Conservation (phyloP, 768 basidiomycete species). For the Russula sp. region DNA sequence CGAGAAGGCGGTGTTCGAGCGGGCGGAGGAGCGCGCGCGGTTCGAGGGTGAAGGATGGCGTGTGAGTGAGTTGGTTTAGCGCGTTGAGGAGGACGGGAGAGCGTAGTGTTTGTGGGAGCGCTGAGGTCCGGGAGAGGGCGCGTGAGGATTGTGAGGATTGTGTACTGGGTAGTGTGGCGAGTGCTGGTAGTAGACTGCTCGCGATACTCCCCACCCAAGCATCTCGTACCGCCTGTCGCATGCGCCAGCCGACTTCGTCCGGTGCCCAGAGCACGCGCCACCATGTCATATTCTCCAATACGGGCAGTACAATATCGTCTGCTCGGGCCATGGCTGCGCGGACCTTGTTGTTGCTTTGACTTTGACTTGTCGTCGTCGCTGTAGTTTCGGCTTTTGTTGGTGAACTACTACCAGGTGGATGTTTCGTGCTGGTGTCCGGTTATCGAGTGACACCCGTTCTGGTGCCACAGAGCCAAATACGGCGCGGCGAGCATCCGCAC, state of each 20-base stretch:
- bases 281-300: constrained; percentile 19
- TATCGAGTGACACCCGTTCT: neutral
- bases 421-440: neutral
- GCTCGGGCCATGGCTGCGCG: constrained; percentile 14
- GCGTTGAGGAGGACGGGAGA: constrained; percentile 31
- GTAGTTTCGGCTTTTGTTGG: neutral
- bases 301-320: constrained; percentile 16
- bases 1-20: constrained; percentile 26
- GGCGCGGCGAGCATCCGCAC: constrained; percentile 9
- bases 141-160: constrained; percentile 9
- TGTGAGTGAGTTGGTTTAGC: constrained; percentile 27
- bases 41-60: constrained; percentile 22
- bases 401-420: neutral
- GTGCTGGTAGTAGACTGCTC: constrained; percentile 19
- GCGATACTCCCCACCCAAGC: constrained; percentile 23
- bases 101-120: constrained; percentile 24
- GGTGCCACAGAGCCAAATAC: constrained; percentile 19
- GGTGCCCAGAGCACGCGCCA: constrained; percentile 24
- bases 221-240: constrained; percentile 17
- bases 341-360: constrained; percentile 15
- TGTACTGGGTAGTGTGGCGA: constrained; percentile 19
- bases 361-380: neutral
- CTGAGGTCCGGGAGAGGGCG: constrained; percentile 11
- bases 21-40: constrained; percentile 26
- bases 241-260: constrained; percentile 29